Evolutionary conservation across 2,329 filamentous ascomycete species (phyloP).

Genomic region (Calcarisporium arbuscula): DNA sequence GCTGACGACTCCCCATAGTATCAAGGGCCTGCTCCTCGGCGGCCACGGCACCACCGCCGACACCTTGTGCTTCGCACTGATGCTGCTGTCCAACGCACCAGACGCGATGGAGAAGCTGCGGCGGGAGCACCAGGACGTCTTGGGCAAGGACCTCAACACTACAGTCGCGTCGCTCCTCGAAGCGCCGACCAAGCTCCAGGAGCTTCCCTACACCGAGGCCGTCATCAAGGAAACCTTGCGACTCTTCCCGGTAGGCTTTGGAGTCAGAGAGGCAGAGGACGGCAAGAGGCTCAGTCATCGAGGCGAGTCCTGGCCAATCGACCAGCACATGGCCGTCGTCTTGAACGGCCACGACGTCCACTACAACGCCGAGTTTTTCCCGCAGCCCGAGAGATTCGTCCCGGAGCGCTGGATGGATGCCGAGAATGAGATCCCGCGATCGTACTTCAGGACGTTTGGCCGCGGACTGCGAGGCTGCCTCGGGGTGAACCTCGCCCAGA

Average conservation of each 20-base stretch:
- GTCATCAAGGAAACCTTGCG: slow-evolving; percentile 49
- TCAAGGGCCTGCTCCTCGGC: slow-evolving; percentile 20
- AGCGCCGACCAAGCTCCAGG: slow-evolving; percentile 39
- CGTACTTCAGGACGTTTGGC: slow-evolving; percentile 26
- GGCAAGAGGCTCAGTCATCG: slow-evolving; percentile 30
- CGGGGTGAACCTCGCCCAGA: slow-evolving; percentile 27
- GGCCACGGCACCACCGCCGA: slow-evolving; percentile 20
- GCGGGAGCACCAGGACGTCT: slow-evolving; percentile 17
- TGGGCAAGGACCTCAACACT: slow-evolving; percentile 21
- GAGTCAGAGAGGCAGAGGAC: slow-evolving; percentile 23
- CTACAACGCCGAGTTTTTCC: slow-evolving; percentile 27
- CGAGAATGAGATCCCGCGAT: slow-evolving; percentile 5
- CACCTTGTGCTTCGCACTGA: slow-evolving; percentile 8
- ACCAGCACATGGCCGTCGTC: slow-evolving; percentile 19
- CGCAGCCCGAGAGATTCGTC: slow-evolving; percentile 28
- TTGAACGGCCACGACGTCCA: slow-evolving; percentile 18
- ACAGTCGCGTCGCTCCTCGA: slow-evolving; percentile 29
- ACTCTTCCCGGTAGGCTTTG: slow-evolving; percentile 40
- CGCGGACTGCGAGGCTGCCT: slow-evolving; percentile 28
- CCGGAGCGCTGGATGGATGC: slow-evolving; percentile 35
- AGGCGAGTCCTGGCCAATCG: slow-evolving; percentile 29
- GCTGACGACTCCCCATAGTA: slow-evolving; percentile 9
- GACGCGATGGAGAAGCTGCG: slow-evolving; percentile 12
- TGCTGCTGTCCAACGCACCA: slow-evolving; percentile 17
- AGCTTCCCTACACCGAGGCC: slow-evolving; percentile 43